Evolutionary conservation across 305 asterid genomes (phyloP).

Genomic region (Fraxinus baroniana): DNA sequence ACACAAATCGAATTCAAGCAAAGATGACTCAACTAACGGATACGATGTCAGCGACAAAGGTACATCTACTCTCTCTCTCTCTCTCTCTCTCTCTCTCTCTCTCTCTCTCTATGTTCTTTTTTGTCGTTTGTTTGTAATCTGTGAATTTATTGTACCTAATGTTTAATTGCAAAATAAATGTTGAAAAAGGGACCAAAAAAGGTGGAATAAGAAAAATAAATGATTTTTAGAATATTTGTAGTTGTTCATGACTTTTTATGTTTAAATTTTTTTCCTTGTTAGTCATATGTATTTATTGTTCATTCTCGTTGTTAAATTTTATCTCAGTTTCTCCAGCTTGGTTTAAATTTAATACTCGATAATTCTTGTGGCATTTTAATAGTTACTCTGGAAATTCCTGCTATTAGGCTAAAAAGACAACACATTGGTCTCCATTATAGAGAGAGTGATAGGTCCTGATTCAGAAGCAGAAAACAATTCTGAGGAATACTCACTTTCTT

Average conservation of each 20-base stretch:
- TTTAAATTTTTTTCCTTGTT: neutral
- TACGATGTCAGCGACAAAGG: neutral
- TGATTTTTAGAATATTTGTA: neutral
- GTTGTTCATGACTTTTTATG: neutral
- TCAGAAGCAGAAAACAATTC: no score
- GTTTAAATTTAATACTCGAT: neutral
- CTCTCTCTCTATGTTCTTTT: neutral
- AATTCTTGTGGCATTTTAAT: neutral
- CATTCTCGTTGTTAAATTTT: neutral
- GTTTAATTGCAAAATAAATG: neutral
- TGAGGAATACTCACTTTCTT: no score
- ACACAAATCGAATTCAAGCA: neutral
- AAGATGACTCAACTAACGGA: neutral
- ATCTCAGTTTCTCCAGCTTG: neutral
- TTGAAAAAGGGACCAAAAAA: neutral
- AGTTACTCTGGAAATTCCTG: neutral
- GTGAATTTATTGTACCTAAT: neutral
- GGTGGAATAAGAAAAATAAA: neutral
- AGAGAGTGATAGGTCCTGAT: no score
- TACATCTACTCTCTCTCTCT: neutral
- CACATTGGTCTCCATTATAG: neutral
- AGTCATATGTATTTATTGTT: neutral
- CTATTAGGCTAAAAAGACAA: neutral
- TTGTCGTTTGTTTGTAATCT: neutral
- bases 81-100: no score